Evolutionary conservation across 2,329 filamentous ascomycete species (phyloP).

Genomic region (Tolypocladium ophioglossoides): DNA sequence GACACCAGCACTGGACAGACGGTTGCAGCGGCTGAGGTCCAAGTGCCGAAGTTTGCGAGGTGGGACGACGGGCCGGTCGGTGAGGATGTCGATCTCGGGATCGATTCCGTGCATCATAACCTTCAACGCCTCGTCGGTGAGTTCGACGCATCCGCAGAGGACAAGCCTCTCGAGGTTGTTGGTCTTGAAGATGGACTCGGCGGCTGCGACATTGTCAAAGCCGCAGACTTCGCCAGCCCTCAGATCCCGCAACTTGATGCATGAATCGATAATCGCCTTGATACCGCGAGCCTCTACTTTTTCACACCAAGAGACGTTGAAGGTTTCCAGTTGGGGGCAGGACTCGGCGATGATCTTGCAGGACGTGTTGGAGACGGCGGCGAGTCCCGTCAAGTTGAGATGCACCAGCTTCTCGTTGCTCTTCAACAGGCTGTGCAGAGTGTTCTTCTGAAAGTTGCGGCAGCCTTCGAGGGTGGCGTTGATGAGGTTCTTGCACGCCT

Average conservation of each 20-base stretch:
- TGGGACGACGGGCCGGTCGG: slow-evolving; percentile 64
- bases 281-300: slow-evolving; percentile 73
- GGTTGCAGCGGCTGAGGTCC: slow-evolving; percentile 69
- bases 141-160: slow-evolving; percentile 66
- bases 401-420: slow-evolving; percentile 70
- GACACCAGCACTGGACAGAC: slow-evolving; percentile 64
- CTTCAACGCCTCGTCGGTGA: slow-evolving; percentile 64
- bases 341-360: slow-evolving; percentile 78
- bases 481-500: slow-evolving; percentile 76
- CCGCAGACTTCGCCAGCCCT: slow-evolving; percentile 73
- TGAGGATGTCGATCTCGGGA: slow-evolving; percentile 72
- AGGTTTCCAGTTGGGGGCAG: slow-evolving; percentile 69
- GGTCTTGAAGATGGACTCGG: slow-evolving; percentile 62
- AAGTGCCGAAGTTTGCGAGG: slow-evolving; percentile 72
- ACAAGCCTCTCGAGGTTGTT: slow-evolving; percentile 79
- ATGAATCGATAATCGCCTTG: slow-evolving; percentile 60
- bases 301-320: slow-evolving; percentile 91
- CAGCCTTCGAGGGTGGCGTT: slow-evolving; percentile 86
- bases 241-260: slow-evolving; percentile 65
- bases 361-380: slow-evolving; percentile 69
- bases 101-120: slow-evolving; percentile 66
- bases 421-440: slow-evolving; percentile 64
- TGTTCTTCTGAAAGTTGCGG: slow-evolving; percentile 67
- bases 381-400: slow-evolving; percentile 75
- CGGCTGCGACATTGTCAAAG: slow-evolving; percentile 64